phyloP scores from a whole-genome alignment of 768 basidiomycete genomes.

The Tricholoma sp. region DNA sequence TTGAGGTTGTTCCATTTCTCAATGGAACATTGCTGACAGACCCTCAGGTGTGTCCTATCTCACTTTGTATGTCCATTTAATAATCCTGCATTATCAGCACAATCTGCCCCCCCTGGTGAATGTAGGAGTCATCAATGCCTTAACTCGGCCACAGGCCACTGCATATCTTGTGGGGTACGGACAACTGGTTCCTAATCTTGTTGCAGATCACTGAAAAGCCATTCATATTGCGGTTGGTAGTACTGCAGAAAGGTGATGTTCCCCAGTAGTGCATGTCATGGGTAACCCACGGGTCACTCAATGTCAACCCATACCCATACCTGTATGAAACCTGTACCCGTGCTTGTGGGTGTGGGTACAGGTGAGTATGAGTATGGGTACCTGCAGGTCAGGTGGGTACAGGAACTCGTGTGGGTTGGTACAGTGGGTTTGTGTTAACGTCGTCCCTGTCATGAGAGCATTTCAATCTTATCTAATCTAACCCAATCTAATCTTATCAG shows the following conservation, averaged over 20 bases:
- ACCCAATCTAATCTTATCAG: too few species aligned
- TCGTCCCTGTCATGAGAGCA: too few species aligned
- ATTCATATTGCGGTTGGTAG: constrained; percentile 7
- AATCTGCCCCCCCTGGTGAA: constrained; percentile 6
- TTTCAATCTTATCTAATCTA: too few species aligned
- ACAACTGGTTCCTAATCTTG: constrained; percentile 4
- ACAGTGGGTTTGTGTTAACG: too few species aligned
- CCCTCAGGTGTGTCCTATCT: constrained; percentile 6
- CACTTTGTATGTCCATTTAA: constrained; percentile 5
- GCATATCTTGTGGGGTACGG: neutral
- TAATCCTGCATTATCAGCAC: constrained; percentile 4
- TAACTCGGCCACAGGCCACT: constrained; percentile 2
- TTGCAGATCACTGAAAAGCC: constrained; percentile 3
- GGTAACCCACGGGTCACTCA: too few species aligned
- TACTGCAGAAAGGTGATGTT: neutral
- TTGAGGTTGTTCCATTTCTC: constrained; percentile 8
- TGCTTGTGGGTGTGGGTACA: too few species aligned
- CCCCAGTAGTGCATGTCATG: too few species aligned
- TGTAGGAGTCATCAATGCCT: constrained; percentile 7
- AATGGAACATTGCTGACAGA: constrained; percentile 7
- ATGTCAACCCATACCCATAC: too few species aligned
- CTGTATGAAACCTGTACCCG: too few species aligned
- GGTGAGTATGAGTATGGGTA: too few species aligned
- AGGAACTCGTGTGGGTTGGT: too few species aligned
- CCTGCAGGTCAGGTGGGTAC: too few species aligned